phyloP scores from a whole-genome alignment of 345 rosid species.

The Viola odorata region DNA sequence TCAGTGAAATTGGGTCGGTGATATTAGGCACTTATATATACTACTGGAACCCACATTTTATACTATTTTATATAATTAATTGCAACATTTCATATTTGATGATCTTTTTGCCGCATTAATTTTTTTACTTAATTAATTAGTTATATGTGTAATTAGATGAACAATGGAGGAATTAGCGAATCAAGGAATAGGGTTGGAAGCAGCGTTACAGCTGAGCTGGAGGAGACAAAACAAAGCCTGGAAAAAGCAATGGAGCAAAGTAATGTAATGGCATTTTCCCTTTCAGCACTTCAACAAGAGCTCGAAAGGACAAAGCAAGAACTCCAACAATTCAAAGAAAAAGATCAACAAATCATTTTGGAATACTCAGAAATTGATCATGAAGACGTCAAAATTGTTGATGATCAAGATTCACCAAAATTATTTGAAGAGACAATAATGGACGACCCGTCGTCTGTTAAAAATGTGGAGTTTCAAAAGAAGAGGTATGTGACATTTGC shows the following conservation, averaged over 20 bases:
- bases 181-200: constrained; percentile 27
- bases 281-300: constrained; percentile 61
- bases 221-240: constrained; percentile 70
- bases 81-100: too few relatives aligned
- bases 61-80: too few relatives aligned
- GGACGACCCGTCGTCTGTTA: not conserved
- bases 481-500: constrained; percentile 65
- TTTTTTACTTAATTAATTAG: not conserved
- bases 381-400: constrained; percentile 34
- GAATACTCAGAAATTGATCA: constrained; percentile 25
- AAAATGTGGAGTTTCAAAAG: constrained; percentile 36
- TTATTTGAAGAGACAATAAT: constrained; percentile 29
- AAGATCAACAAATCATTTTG: constrained; percentile 23
- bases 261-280: constrained; percentile 42
- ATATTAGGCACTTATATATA: too few relatives aligned
- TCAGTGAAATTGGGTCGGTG: too few relatives aligned
- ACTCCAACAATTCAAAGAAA: constrained; percentile 43
- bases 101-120: too few relatives aligned
- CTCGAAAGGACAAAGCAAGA: constrained; percentile 69
- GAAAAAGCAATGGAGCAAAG: constrained; percentile 65
- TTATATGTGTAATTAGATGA: constrained; percentile 25
- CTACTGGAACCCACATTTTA: too few relatives aligned
- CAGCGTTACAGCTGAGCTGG: constrained; percentile 46
- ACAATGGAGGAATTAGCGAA: constrained; percentile 23
- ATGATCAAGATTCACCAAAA: constrained; percentile 19